Percentiles rank a stretch among this genome's conserved stretches.
Conservation (phyloP, 192 early-diverging fungal species). For the Chytriomyces sp. region DNA sequence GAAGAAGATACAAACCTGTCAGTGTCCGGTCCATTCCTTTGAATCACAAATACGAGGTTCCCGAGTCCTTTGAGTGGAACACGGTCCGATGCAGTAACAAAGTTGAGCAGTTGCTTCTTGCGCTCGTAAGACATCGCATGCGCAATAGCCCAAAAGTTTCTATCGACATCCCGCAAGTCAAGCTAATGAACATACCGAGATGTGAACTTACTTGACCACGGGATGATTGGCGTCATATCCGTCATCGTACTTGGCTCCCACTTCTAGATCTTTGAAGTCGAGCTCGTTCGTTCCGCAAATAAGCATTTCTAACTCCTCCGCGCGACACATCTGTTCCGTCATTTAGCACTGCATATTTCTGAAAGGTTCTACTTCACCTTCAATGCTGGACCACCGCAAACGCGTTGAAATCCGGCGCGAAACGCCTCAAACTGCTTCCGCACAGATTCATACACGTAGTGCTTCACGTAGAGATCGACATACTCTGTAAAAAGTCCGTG, state of each 20-base stretch:
- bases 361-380: conserved; percentile 36
- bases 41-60: conserved; percentile 86
- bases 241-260: conserved; percentile 79
- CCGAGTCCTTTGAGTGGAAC: conserved; percentile 81
- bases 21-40: conserved; percentile 92
- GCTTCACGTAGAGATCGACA: conserved; percentile 55
- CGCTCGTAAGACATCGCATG: conserved; percentile 61
- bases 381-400: conserved; percentile 55
- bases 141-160: conserved; percentile 78
- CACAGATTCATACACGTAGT: conserved; percentile 41
- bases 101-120: conserved; percentile 74
- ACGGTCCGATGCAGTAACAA: conserved; percentile 92
- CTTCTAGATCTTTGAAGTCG: conserved; percentile 73
- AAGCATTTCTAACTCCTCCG: conserved; percentile 76
- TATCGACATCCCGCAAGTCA: conserved; percentile 38
- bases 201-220: conserved; percentile 54
- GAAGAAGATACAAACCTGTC: conserved; percentile 48
- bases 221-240: conserved; percentile 70
- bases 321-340: conserved; percentile 48
- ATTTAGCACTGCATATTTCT: neutral
- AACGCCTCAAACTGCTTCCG: conserved; percentile 55
- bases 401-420: conserved; percentile 49
- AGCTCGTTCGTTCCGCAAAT: conserved; percentile 68
- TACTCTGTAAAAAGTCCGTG: conserved; percentile 32
- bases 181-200: neutral